Evolutionary conservation across 495 filamentous ascomycete species (phyloP).

Genomic region (Ramalina peruviana): DNA sequence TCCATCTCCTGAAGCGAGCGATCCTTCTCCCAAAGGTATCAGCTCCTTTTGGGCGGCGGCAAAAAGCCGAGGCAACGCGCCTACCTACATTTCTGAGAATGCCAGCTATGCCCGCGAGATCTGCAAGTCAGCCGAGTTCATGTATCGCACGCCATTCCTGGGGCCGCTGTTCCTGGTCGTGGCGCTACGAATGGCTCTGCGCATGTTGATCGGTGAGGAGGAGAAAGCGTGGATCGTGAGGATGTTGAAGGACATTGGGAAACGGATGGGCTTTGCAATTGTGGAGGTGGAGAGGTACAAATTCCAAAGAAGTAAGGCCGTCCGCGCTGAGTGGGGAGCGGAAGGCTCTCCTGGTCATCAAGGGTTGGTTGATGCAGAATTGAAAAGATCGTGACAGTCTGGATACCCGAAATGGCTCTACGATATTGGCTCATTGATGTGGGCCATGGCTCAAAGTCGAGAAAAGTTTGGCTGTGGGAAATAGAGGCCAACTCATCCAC

Average conservation of each 20-base stretch:
- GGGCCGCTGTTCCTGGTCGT: constrained; percentile 6
- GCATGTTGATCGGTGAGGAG: background rate
- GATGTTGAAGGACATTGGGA: background rate
- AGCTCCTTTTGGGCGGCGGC: background rate
- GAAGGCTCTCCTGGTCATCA: too few species aligned
- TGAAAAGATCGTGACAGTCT: too few species aligned
- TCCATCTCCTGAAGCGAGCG: background rate
- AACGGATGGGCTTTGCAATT: background rate
- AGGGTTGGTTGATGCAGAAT: too few species aligned
- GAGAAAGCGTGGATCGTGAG: constrained; percentile 8
- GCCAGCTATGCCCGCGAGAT: background rate
- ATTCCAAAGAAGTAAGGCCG: too few species aligned
- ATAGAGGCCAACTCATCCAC: too few species aligned
- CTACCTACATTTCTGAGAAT: constrained; percentile 4
- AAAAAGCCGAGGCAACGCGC: background rate
- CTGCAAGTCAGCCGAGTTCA: constrained; percentile 2
- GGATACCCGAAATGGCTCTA: too few species aligned
- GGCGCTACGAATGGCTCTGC: background rate
- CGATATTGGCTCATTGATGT: too few species aligned
- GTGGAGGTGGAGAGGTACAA: background rate
- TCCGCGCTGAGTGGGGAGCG: too few species aligned
- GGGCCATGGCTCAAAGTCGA: too few species aligned
- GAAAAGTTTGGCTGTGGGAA: too few species aligned
- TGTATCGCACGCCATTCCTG: constrained; percentile 1
- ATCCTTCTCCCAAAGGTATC: background rate